Evolutionary conservation across 2,329 filamentous ascomycete species (phyloP), one percentile per base, ranked within the genome.

Genomic region (Colletotrichum karsti): DNA sequence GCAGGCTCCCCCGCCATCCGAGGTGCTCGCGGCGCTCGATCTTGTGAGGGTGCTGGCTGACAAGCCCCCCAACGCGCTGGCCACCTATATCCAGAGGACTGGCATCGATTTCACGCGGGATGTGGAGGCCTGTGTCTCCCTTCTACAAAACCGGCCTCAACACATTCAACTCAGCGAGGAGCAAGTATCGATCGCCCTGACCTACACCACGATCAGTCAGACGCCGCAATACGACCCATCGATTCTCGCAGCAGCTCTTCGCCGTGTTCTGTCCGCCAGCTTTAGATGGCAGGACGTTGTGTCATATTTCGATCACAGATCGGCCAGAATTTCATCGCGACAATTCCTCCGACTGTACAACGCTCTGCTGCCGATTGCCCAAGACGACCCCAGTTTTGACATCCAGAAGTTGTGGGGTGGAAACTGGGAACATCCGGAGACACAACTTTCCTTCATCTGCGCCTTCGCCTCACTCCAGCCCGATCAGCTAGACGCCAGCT

Each of bases 391-490:
- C 15, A 83, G 83, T 26, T 90, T 98, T 73, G 93, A 98, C 76
- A 92, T 99, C 48, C 94, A 98, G 77, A 87, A 87, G 41, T 84
- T 99, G 22, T 98, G 96, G 95, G 95, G 95, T 66, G 95, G 95
- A 74, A 84, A 89, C 69, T 99, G 97, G 95, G 90, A 91, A 70
- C 89, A 97, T 72, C 88, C 92, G 13, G 91, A 97, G 70, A 93
- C 96, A 0, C 95, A 98, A 72, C 83, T 99, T 37, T 97, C 95
- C n/a, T 98, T 98, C 77, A 89, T 98, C 60, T 92, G 92, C 70
- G 94, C 94, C 18, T 98, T 95, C 77, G 86, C 95, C 22, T 93
- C 92, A 4, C 87, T 95, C 63, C 88, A 88, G 12, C 87, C 91
- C 0, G 88, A 93, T 28, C 89, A 95, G 74, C 86, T 97, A 26